Base-by-base conservation (phyloP, 768 basidiomycete genomes). In the Suillus sp. region DNA sequence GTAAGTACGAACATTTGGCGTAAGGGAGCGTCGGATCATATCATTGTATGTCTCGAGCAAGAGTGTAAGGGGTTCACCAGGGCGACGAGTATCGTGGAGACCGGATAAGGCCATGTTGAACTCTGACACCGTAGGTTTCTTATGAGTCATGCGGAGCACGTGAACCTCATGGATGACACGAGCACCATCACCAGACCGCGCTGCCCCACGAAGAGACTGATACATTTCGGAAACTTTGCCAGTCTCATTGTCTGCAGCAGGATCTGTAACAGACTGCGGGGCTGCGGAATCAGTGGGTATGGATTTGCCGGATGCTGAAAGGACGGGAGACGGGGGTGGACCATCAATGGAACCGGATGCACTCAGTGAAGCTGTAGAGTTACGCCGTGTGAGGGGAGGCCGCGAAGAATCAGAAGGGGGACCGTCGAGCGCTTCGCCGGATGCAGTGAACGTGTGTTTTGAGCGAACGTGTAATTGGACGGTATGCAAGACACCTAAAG, bases 11-110 rank as follows among this genome's bases (percentile, higher is more conserved):
- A 77, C 62, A 58, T 88, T 88, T 10, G 95, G 93, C 0, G 83
- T 69, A 4, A 95, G 72, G 20, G 84, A 83, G 35, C 77, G 80
- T 32, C 80, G 76, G 62, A 94, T 76, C 81, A 96, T 86, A 55
- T 85, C 79, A 66, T 92, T 84, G 77, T 95, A 96, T 2, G 87
- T 81, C 56, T 87, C 83, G 60, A 91, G 72, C 42, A 93, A 75
- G 47, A 81, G 70, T 0, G 80, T 74, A 35, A 92, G 79, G 7
- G 86, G 84, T 65, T 84, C 83, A 9, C 86, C 86, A 11, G 71
- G 62, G 20, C 61, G 50, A 67, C 88, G 81, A 58, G 81, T 77
- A 37, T 74, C 69, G 42, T 79, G 68, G 3, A 94, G 74, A 0
- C 84, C 86, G 1, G 79, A 70, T 25, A 95, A 75, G 6, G 87